Evolutionary conservation across 139 green algal species (phyloP), one percentile per base, ranked within the genome.

Genomic region (Ulvella scutata): DNA sequence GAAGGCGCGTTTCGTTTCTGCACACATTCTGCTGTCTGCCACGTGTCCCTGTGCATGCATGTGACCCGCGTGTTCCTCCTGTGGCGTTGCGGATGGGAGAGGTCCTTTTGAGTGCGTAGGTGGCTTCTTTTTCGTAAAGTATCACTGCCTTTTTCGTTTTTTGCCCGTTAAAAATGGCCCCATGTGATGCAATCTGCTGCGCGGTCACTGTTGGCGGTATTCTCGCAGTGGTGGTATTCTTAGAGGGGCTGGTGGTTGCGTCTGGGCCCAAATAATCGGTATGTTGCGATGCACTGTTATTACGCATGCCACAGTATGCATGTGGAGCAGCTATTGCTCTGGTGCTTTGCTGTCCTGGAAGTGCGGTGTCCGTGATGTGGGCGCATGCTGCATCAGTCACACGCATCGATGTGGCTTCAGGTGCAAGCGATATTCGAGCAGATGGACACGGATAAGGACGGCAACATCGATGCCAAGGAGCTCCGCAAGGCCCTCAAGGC

Each of bases 351-450:
- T 23, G 4, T 43, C 7, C 17, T n/a, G 33, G 28, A 74, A 74
- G 31, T 34, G 36, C 62, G 36, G 62, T 33, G 36, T 43, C 2
- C n/a, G 31, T 37, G 36, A 43, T 36, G 36, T 74, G 31, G 36
- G 62, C n/a, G 34, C 28, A 13, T 17, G 61, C 20, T 2, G 20
- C 2, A 38, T 28, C 9, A 39, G 10, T 33, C 38, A 3, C 72
- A 3, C 43, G 7, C 61, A 84, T 74, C 60, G n/a, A 72, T 28
- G 23, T 72, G n/a, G 23, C 60, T 74, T 28, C 33, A 74, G 62
- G 34, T 74, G 20, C 38, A 74, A 82, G 79, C 84, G 10, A 74
- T 88, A 62, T 88, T 90, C 72, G 40, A 67, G 29, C 38, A 31
- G 43, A 28, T 62, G 6, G 39, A 36, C 39, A 62, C 28, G n/a